Base-by-base conservation (phyloP, 257 asterid species). In the Cinchona pubescens region DNA sequence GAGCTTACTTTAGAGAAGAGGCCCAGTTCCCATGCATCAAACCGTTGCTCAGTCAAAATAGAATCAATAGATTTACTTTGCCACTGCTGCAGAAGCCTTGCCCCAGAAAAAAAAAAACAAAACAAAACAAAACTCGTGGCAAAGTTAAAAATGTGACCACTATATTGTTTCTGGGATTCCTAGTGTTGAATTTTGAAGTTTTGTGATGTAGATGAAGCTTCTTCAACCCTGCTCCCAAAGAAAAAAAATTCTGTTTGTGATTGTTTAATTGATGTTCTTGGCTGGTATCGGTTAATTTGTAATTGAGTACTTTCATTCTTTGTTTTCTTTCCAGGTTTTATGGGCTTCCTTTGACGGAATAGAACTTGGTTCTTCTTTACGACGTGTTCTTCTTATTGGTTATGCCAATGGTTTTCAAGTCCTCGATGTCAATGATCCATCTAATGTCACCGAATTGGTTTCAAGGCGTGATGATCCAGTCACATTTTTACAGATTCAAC, bases 391-490 rank as follows among this genome's bases (percentile, higher is more conserved):
- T 59, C 87, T 85, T 15, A 74, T 85, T 69, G 89, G 89, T 29
- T 85, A 85, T 62, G 69, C 85, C 42, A 84, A 85, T 81, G 89
- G 89, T 18, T 85, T 85, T 77, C 89, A 85, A 81, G 89, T 85
- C 70, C 77, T 85, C 29, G 81, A 83, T 78, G 89, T 83, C 59
- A 78, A 76, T 69, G 85, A 85, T 81, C 83, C 85, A 45, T 85
- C 85, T 76, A 80, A 64, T 70, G 83, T 85, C 71, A 73, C 80
- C 74, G 89, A 85, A 75, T 80, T 85, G 67, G 87, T 85, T 38
- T 85, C 89, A 46, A 79, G 80, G 81, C 89, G 87, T 64, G 89
- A 85, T 71, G 89, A 81, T 76, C 87, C 87, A 43, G 89, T 85
- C 61, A 78, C 87, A 43, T 85, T 83, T 74, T 59, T 85, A 51